Evolutionary conservation across 1,284 basidiomycete species (phyloP), one percentile per base, ranked within the genome.

Genomic region (Malassezia restricta): DNA sequence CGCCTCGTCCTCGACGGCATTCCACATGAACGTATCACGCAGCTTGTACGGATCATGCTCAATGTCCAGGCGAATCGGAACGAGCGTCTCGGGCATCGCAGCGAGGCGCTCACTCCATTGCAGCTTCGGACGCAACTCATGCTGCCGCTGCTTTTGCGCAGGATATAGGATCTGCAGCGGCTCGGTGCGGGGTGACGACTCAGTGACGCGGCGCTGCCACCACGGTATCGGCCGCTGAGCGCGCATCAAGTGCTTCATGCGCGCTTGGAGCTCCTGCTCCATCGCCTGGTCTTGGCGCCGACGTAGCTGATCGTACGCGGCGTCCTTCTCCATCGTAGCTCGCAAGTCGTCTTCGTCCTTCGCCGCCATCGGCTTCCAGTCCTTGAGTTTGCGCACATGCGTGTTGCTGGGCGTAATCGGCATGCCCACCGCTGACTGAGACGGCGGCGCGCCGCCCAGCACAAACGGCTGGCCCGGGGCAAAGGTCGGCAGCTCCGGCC

Each of bases 1-100:
- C 33, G 94, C 82, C 47, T 88, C 78, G 2, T 86, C 82, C 74
- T 96, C 92, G 87, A 69, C 43, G 47, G 91, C 76, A 69, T 98
- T 95, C 92, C 92, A 99, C 32, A 92, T 82, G 74, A 98, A 95
- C 0, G 92, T 91, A 73, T 99, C 92, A 35, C 89, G 82, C 78
- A 96, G 82, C 74, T 85, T 87, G 71, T 86, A 84, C 68, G 87
- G 85, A 46, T 80, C 80, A 49, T 92, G 83, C 64, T 98, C 94
- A 65, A 96, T 83, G 74, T 98, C 94, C 46, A 99, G 77, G 17
- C 92, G 82, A 47, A 98, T 86, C 3, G 92, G 92, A 6, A 98
- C 85, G 33, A 96, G 81, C 64, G 82, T 78, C 69, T 91, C 89
- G 7, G 81, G 78, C 31, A 78, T 76, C 57, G 81, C 78, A 4